Base-by-base conservation (phyloP, 345 rosid species). In the Turritis glabra region DNA sequence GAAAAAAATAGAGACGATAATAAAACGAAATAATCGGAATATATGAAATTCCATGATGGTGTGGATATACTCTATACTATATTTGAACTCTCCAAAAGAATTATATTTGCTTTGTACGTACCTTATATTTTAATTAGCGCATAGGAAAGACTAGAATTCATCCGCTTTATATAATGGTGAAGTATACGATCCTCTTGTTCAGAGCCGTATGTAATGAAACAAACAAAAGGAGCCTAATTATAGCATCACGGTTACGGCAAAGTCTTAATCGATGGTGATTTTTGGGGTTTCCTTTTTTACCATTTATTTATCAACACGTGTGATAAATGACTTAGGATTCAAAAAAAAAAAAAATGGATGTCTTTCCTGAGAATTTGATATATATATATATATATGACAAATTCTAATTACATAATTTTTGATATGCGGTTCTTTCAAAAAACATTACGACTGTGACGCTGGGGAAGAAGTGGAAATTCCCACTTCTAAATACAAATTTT, bases 211-310 rank as follows among this genome's bases (percentile, higher is more conserved):
- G 23, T 14, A 4, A 14, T 22, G n/a, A n/a, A n/a, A 60, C 30
- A 60, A 60, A 54, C 9, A 26, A 26, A 1, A 17, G 2, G 17
- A 18, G 33, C 58, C 32, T 46, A n/a, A n/a, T n/a, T 7, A 18
- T 15, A 18, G 60, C 32, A 72, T 38, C 22, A 72, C 25, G 52
- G 13, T 50, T 53, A 72, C 76, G 69, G 30, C 29, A 26, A 37
- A 40, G 51, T 61, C 61, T 50, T 72, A 17, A 37, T 40, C 12
- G 12, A 46, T 46, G 23, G 33, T 22, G 6, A 5, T 32, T 71
- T 71, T 59, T 50, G 33, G 51, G 14, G 18, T 15, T 48, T 60
- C 29, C 8, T 25, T 9, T 48, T 2, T 22, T 0, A 47, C 66
- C 61, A 25, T 32, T 15, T 48, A 48, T 17, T 8, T 5, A 18